Conservation (phyloP, 2,329 filamentous ascomycete genomes). For the Penicillium sumatraense region DNA sequence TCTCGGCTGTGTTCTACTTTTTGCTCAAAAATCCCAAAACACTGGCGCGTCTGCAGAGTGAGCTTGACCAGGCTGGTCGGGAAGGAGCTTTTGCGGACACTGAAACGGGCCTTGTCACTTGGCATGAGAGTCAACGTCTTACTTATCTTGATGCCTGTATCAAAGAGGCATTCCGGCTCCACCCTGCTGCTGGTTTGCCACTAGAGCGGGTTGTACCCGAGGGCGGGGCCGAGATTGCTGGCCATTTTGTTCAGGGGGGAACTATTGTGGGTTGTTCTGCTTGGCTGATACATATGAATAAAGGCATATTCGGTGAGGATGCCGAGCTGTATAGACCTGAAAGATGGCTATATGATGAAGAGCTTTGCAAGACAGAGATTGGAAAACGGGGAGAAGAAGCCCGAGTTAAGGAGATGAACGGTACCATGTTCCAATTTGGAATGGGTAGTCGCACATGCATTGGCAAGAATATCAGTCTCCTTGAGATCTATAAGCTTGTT, state of each 20-base stretch:
- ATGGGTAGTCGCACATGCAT: conserved; percentile 60
- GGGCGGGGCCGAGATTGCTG: conserved; percentile 26
- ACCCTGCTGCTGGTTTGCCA: conserved; percentile 73
- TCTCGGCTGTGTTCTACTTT: conserved; percentile 74
- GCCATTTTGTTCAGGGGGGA: conserved; percentile 27
- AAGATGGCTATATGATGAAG: conserved; percentile 24
- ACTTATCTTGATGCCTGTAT: conserved; percentile 61
- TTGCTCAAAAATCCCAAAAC: conserved; percentile 64
- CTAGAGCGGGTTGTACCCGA: conserved; percentile 73
- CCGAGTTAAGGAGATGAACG: conserved; percentile 21
- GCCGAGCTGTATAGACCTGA: conserved; percentile 26
- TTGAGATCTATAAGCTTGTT: conserved; percentile 64
- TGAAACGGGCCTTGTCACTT: conserved; percentile 61
- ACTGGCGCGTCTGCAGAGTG: conserved; percentile 47
- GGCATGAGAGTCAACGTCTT: conserved; percentile 70
- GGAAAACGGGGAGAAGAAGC: background rate
- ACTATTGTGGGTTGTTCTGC: conserved; percentile 40
- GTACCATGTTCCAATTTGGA: conserved; percentile 48
- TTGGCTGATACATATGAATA: conserved; percentile 35
- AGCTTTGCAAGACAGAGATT: conserved; percentile 9
- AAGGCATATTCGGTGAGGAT: conserved; percentile 25
- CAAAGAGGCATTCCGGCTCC: conserved; percentile 71
- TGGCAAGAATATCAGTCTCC: conserved; percentile 58
- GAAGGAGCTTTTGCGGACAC: conserved; percentile 47
- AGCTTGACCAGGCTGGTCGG: conserved; percentile 62